Evolutionary conservation across 176 grass and related monocot species (phyloP).

Genomic region (Musa troglodytarum): DNA sequence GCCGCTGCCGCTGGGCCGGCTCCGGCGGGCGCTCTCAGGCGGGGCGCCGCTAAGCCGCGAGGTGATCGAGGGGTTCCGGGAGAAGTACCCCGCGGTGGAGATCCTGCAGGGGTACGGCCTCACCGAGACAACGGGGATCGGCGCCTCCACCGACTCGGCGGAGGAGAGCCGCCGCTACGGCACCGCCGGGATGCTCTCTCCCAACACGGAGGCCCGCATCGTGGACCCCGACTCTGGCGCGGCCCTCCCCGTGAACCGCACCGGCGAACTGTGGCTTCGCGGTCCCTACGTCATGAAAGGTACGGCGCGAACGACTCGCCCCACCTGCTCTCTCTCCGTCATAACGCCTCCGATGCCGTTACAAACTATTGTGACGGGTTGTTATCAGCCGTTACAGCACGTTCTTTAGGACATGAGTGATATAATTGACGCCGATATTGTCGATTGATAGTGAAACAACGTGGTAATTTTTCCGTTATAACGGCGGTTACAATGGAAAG

Average conservation of each 20-base stretch:
- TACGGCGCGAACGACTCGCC: conserved; percentile 12
- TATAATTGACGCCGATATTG: too few relatives aligned
- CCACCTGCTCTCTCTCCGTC: background rate
- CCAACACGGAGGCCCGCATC: conserved; percentile 79
- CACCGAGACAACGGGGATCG: conserved; percentile 90
- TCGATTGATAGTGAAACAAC: too few relatives aligned
- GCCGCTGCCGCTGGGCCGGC: conserved; percentile 41
- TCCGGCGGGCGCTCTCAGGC: conserved; percentile 59
- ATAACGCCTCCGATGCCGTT: too few relatives aligned
- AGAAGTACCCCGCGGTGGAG: conserved; percentile 78
- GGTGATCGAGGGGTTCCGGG: conserved; percentile 80
- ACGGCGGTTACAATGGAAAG: too few relatives aligned
- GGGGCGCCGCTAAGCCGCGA: conserved; percentile 76
- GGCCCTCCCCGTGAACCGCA: conserved; percentile 51
- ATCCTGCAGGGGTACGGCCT: conserved; percentile 93
- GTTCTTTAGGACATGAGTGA: too few relatives aligned
- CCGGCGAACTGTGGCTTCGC: conserved; percentile 83
- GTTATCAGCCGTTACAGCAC: too few relatives aligned
- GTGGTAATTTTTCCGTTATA: too few relatives aligned
- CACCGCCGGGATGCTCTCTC: conserved; percentile 76
- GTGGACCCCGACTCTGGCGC: conserved; percentile 61
- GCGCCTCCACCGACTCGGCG: conserved; percentile 85
- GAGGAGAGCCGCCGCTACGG: conserved; percentile 85
- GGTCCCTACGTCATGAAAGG: conserved; percentile 98
- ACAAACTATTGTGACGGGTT: too few relatives aligned